Base-by-base conservation (phyloP, 306 rosid species). In the Rosa persica region DNA sequence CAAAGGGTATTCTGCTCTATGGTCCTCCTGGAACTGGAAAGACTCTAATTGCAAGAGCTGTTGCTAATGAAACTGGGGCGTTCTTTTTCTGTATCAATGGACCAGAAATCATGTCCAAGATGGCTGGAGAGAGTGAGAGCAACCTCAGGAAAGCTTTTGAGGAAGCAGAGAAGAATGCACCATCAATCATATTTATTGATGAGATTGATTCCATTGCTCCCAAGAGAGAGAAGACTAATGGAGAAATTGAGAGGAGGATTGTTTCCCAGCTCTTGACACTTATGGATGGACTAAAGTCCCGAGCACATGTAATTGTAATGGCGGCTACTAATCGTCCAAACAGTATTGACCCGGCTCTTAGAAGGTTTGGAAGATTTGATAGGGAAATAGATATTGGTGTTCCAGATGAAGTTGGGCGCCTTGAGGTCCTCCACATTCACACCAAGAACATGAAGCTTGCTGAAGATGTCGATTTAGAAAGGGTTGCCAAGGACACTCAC, bases 11-110 rank as follows among this genome's bases (percentile, higher is more conserved):
- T 72, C 80, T 84, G 3, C 73, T 84, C 12, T 84, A 84, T 67
- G 87, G 87, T 49, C 86, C 86, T 39, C 83, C 86, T 39, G 86
- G 83, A n/a, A 74, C 86, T 4, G 86, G 86, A 20, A 83, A 83
- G 74, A 83, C 86, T 11, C 46, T 83, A 65, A 75, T 83, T 57
- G 86, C 86, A 16, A 74, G 81, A 48, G 87, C 84, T 30, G 62
- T 84, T 80, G 87, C 87, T 69, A 78, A 78, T 43, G 81, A 78
- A 27, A 78, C 81, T 20, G 81, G 81, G 30, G 81, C 75, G 5
- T 78, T 78, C 73, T 68, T 78, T 69, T 4, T 78, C 30, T 73
- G 77, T 19, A 76, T 76, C 20, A 76, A 62, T 64, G 79, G 79
- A 9, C 79, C 79, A 0, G 79, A 76, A 38, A 76, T 77, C 44